Percentiles rank a stretch among this genome's conserved stretches.
Conservation (phyloP, 164 flowering plant genomes). For the Vitis labrusca region DNA sequence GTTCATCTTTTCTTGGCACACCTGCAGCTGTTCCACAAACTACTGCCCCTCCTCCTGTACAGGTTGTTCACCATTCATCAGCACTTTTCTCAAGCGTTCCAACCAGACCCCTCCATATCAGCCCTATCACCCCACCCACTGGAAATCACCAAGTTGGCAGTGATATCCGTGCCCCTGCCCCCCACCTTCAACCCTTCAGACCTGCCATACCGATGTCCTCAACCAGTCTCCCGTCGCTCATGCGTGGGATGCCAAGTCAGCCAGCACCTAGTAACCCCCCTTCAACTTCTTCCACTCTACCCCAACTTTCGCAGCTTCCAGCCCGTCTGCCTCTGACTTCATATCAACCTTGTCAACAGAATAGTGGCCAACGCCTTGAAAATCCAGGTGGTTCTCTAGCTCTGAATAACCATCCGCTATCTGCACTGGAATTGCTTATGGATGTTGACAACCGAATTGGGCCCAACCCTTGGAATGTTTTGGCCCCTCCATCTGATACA, state of each 20-base stretch:
- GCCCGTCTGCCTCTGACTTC: conserved; percentile 10
- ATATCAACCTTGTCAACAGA: conserved; percentile 9
- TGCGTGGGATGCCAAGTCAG: conserved; percentile 21
- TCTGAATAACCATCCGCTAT: conserved; percentile 6
- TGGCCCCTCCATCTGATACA: conserved; percentile 7
- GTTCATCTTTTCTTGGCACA: conserved; percentile 6
- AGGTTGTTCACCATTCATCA: conserved; percentile 25
- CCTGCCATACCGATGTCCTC: conserved; percentile 20
- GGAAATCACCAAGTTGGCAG: conserved; percentile 27
- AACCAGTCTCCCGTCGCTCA: conserved; percentile 12
- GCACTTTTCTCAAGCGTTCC: conserved; percentile 29
- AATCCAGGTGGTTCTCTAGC: conserved; percentile 6
- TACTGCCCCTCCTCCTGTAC: conserved; percentile 17
- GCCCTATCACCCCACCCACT: conserved; percentile 23
- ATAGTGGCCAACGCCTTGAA: conserved; percentile 13
- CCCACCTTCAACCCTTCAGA: conserved; percentile 53
- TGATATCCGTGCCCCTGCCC: conserved; percentile 53
- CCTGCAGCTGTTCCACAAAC: conserved; percentile 4
- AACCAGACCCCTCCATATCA: conserved; percentile 21
- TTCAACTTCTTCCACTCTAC: conserved; percentile 7
- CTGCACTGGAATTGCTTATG: conserved; percentile 24
- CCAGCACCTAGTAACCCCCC: conserved; percentile 13
- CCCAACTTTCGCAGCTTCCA: conserved; percentile 13
- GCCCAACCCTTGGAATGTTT: conserved; percentile 11
- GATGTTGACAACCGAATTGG: conserved; percentile 20